Evolutionary conservation across 306 rosid genomes (phyloP).

Genomic region (Citrullus amarus): DNA sequence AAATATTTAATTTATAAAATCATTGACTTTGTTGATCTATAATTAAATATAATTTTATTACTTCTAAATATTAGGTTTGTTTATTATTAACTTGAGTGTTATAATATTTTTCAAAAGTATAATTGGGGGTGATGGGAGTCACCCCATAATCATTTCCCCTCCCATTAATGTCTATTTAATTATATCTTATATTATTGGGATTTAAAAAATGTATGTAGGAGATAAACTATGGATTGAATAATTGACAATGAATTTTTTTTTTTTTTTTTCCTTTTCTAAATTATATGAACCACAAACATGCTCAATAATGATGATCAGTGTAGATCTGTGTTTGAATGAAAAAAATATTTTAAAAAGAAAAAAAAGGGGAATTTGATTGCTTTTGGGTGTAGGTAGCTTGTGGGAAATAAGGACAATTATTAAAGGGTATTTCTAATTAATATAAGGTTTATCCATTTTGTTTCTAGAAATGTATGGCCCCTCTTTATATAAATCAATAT

Average conservation of each 20-base stretch:
- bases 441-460: constrained; percentile 1
- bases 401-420: background rate
- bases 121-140: background rate
- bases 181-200: background rate
- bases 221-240: background rate
- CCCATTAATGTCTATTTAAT: background rate
- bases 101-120: background rate
- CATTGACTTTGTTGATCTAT: background rate
- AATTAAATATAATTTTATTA: background rate
- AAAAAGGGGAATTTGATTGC: background rate
- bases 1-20: background rate
- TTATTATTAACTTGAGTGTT: background rate
- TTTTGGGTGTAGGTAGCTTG: background rate
- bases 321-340: background rate
- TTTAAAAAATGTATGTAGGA: background rate
- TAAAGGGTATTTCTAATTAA: background rate
- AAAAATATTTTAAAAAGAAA: background rate
- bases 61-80: background rate
- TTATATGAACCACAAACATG: background rate
- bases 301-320: background rate
- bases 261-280: background rate
- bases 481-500: background rate
- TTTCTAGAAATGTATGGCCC: background rate
- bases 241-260: background rate
- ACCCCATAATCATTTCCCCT: background rate